Base-by-base conservation (phyloP, 176 grass and related monocot species). In the Aechmea fasciata region DNA sequence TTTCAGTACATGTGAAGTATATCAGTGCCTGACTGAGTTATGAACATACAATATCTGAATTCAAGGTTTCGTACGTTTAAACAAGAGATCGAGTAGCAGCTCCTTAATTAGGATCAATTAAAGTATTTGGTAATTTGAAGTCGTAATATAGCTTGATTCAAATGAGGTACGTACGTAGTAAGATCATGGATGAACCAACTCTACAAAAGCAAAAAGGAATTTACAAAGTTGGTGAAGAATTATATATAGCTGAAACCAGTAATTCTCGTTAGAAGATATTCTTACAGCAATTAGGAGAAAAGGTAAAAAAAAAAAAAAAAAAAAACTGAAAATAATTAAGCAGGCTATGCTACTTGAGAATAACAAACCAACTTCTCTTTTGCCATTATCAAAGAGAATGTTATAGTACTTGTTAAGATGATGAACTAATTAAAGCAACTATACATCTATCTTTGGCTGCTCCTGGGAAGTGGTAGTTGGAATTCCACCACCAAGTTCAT, bases 381-480 rank as follows among this genome's bases (percentile, higher is more conserved):
- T 57, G 9, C 54, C 2, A 57, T 14, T 57, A n/a, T 5, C 14
- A n/a, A 18, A 18, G 9, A 18, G 18, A 59, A 18, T 17, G 0
- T 8, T 59, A 59, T 9, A 2, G 2, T 18, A 59, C 5, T 59
- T 59, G 54, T 17, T 59, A 8, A 59, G 54, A 41, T 24, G 54
- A 41, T 24, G 47, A 47, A 66, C 23, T 66, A 47, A 66, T 11
- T 66, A 41, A 47, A 11, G 64, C 24, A 41, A 7, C 67, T 69
- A 10, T 19, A 9, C 54, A 14, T 59, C 54, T 59, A 19, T 18
- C 19, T 59, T 59, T 19, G 54, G 69, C n/a, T 67, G 75, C 29
- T 69, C 29, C 65, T 49, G 75, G 11, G 66, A 14, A 26, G 75
- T 41, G 48, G 33, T 52, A 25, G 25, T 55, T 65, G 49, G 9